Conservation (phyloP, 1,139 yeast species). For the Suhomyces bribrorum region DNA sequence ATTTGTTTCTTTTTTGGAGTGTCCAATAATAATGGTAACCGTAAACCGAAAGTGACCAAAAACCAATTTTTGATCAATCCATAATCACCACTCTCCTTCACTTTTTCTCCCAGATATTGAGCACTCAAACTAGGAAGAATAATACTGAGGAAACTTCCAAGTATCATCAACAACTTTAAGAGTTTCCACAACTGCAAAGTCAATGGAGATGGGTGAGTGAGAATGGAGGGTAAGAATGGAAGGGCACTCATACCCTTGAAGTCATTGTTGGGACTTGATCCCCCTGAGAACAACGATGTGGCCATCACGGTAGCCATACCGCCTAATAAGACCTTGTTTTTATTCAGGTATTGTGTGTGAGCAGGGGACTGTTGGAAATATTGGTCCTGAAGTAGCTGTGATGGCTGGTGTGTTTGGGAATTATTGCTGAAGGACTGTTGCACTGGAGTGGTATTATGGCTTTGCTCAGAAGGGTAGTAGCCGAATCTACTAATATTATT, state of each 20-base stretch:
- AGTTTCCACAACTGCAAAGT: conserved; percentile 30
- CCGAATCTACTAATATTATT: conserved; percentile 21
- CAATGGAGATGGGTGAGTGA: conserved; percentile 28
- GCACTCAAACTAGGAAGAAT: conserved; percentile 25
- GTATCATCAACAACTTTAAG: conserved; percentile 27
- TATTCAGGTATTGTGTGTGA: conserved; percentile 12
- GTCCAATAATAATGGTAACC: conserved; percentile 27
- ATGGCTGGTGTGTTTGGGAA: conserved; percentile 6
- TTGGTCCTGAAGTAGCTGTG: conserved; percentile 13
- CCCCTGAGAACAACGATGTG: conserved; percentile 41
- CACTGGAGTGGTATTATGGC: conserved; percentile 24
- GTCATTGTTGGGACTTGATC: conserved; percentile 25
- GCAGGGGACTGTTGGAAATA: conserved; percentile 23
- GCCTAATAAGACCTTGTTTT: conserved; percentile 47
- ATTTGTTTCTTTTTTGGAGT: conserved; percentile 22
- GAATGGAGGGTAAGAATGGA: conserved; percentile 33
- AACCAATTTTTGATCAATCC: conserved; percentile 23
- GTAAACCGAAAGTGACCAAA: conserved; percentile 32
- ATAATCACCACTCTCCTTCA: conserved; percentile 1
- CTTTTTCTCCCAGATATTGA: conserved; percentile 5
- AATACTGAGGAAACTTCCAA: conserved; percentile 29
- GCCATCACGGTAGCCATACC: conserved; percentile 60
- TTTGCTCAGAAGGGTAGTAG: conserved; percentile 24
- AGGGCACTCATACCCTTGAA: conserved; percentile 43
- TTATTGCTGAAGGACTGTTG: conserved; percentile 19